A percentile compares a stretch with the other conserved stretches of the same genome.
These are phyloP conservation scores for Wallacemonas sp. DNA, from an alignment of 208 protist genomes.

Conservation along the genomic window DNA sequence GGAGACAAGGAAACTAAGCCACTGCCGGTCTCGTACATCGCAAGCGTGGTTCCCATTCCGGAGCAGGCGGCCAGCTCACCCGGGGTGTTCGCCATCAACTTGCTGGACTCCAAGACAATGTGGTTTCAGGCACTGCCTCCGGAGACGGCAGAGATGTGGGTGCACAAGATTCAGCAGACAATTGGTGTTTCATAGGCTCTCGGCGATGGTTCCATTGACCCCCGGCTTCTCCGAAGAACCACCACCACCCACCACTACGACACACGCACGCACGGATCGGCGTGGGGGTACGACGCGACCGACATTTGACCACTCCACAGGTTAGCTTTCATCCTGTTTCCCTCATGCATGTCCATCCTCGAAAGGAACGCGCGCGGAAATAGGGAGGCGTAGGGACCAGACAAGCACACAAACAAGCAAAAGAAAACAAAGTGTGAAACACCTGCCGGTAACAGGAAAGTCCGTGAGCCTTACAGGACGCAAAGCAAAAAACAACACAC, in stretches of 20 bases:
- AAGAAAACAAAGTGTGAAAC: conserved; percentile 1
- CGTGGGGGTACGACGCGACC: no score
- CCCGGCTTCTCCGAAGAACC: no score
- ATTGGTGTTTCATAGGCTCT: conserved; percentile 39
- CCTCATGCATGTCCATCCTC: no score
- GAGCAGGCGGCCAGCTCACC: conserved; percentile 51
- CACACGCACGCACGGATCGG: no score
- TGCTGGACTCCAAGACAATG: conserved; percentile 63
- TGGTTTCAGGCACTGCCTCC: conserved; percentile 68
- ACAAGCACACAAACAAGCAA: background rate
- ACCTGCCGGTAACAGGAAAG: no score
- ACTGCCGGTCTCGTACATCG: conserved; percentile 48
- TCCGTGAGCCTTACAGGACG: no score
- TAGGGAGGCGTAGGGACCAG: background rate
- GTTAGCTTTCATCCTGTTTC: no score
- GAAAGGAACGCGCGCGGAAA: background rate
- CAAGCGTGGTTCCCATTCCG: conserved; percentile 70
- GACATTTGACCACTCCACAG: no score
- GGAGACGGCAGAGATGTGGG: conserved; percentile 41
- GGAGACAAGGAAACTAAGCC: conserved; percentile 46
- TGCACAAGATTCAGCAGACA: conserved; percentile 56
- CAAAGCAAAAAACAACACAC: no score
- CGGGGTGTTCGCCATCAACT: conserved; percentile 72
- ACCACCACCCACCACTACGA: no score
- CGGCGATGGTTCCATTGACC: no score